Evolutionary conservation across 306 rosid species (phyloP), one percentile per base, ranked within the genome.

Genomic region (Betula pendula): DNA sequence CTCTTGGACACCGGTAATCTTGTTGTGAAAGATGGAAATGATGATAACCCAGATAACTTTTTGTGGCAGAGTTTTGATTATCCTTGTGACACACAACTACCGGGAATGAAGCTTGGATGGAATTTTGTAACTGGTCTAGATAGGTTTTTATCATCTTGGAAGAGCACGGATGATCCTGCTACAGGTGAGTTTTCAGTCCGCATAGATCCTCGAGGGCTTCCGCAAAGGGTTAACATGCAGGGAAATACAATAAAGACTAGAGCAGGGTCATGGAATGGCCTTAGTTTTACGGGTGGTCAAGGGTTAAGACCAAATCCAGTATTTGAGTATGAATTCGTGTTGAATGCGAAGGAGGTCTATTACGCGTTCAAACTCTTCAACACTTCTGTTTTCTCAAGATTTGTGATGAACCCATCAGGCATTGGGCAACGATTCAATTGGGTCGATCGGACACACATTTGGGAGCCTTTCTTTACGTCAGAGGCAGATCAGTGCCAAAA

Each of bases 21-120:
- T 29, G 86, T 89, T 7, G 52, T 89, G 1, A 71, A 70, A 79
- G 77, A 82, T n/a, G 77, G 27, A 0, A 45, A 29, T 1, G 72
- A n/a, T n/a, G n/a, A n/a, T n/a, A n/a, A n/a, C n/a, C n/a, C n/a
- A n/a, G n/a, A 68, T 6, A 47, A 42, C 45, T 88, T 74, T 38
- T 8, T 81, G 22, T 88, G 85, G 87, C 87, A 86, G 47, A 84
- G 94, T 73, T 88, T 86, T 55, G 90, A 90, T n/a, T 70, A 90
- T 69, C 95, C 92, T 14, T 75, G 85, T 19, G 89, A 88, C 51
- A 85, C 91, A 20, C 15, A 73, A 5, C 73, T 88, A 51, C 81
- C 82, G 5, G 82, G 68, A 24, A 88, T 88, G 96, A 90, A 86
- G 74, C 0, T 85, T 5, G 89, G 90, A 35, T 47, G 81, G 81